Base-by-base conservation (phyloP, 345 rosid genomes). In the Firmiana major region DNA sequence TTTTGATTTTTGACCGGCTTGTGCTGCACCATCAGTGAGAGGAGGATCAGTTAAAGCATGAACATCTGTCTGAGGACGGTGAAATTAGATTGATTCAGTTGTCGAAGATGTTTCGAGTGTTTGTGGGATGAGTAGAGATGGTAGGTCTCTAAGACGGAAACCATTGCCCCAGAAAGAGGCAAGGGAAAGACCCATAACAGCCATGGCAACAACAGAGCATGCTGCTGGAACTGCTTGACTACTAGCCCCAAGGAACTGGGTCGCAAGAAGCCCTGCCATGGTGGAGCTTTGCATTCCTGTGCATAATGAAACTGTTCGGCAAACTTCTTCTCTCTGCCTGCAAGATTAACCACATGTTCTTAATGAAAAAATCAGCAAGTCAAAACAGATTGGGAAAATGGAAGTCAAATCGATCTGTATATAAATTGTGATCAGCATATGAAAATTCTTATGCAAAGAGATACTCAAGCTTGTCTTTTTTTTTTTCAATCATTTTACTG, bases 221-320 rank as follows among this genome's bases (percentile, higher is more conserved):
- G 99, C 99, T 13, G 99, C 84, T 22, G 98, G 98, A 66, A 92
- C 99, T 1, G 98, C 97, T 84, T 95, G 97, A 79, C 89, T 90
- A 79, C 89, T 90, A 73, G 94, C 87, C 45, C 96, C 93, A 6
- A 95, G 96, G 86, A 95, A 93, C 55, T 95, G 94, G 7, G 87
- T 84, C 19, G 98, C 96, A 17, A 95, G 93, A 22, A 93, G 98
- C 10, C 97, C 98, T 0, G 99, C 99, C 38, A 95, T 76, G 16
- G 98, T 95, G 2, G 99, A 93, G 85, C 98, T 95, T 74, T 95
- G 98, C 99, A 93, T 93, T 81, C 97, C 99, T 2, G 98, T 92
- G 84, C 99, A 93, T 60, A 95, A 83, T 1, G 99, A 95, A 78
- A 95, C 87, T 3, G 97, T 95, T 81, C 93, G 77, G 90, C 92